Conservation (phyloP, 2,329 filamentous ascomycete species). For the Aureobasidium sp. region DNA sequence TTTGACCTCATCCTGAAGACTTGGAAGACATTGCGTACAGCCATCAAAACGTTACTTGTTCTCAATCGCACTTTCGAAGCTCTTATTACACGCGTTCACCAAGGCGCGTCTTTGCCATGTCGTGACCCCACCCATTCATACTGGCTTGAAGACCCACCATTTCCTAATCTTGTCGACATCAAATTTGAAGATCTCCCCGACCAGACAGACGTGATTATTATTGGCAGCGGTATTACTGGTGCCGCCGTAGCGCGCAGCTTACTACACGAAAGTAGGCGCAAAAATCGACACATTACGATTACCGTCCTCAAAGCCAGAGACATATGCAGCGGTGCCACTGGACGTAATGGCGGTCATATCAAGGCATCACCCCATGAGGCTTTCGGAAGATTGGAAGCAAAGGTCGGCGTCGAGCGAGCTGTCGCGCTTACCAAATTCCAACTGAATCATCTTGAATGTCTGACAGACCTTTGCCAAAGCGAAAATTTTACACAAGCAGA, state of each 20-base stretch:
- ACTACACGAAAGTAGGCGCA: slow-evolving; percentile 22
- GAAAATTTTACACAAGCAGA: background rate
- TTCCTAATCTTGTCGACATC: slow-evolving; percentile 18
- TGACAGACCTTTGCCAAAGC: background rate
- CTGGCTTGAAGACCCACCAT: slow-evolving; percentile 24
- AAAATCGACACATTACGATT: slow-evolving; percentile 24
- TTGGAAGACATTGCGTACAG: background rate
- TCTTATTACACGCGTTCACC: background rate
- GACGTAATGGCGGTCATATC: slow-evolving; percentile 40
- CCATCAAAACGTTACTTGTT: background rate
- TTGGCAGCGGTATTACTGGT: slow-evolving; percentile 23
- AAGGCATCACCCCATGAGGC: slow-evolving; percentile 19
- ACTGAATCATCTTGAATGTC: background rate
- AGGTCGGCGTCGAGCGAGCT: background rate
- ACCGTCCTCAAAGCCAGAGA: slow-evolving; percentile 35
- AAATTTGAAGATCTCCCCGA: slow-evolving; percentile 15
- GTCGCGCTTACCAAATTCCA: background rate
- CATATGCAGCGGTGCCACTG: slow-evolving; percentile 39
- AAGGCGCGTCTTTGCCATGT: slow-evolving; percentile 15
- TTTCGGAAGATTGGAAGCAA: background rate
- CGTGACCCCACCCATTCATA: slow-evolving; percentile 21
- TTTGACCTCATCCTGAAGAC: background rate
- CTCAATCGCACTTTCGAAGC: background rate
- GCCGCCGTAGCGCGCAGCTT: slow-evolving; percentile 27
- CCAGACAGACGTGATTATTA: slow-evolving; percentile 21